Evolutionary conservation across 164 flowering plant species (phyloP), one percentile per base, ranked within the genome.

Genomic region (Umbilicus rupestris): DNA sequence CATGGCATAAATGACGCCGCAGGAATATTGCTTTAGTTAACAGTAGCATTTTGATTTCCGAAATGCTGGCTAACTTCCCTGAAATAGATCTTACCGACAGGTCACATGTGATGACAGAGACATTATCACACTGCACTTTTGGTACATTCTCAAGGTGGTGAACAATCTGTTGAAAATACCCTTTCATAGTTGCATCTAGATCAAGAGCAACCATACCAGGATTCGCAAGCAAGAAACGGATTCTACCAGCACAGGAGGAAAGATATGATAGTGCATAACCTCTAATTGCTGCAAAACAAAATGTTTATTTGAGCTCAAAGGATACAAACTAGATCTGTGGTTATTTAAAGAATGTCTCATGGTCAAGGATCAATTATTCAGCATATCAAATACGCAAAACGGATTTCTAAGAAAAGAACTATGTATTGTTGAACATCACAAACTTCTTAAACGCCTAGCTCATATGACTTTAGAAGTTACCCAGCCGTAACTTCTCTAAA

Each of bases 201-300:
- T 92, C 99, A 67, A 95, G 97, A 67, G 99, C 99, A 79, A 95
- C 96, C 94, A 95, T 95, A 69, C 99, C 99, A 15, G 99, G 96
- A 57, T 96, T 88, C 39, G 87, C 88, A 70, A 95, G 80, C 78
- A 95, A 80, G 79, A 89, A 95, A 2, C 94, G 87, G 70, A 95
- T 88, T 82, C 99, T 83, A 69, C 93, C 91, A 75, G 97, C 96
- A 78, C 88, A 87, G 5, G 97, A 87, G 59, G 97, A 89, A 66
- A 95, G 84, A 77, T 87, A 92, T 28, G 97, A 92, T 66, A 92
- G 74, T 66, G 97, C 96, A 83, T 95, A 95, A 41, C 97, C 97
- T 74, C 94, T 84, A 70, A 92, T 83, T 66, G 99, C 99, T 92
- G 89, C 88, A 83, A 35, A 67, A 28, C 68, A 70, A 67, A 60